A percentile compares a stretch with the other conserved stretches of the same genome.
phyloP scores from a whole-genome alignment of 192 early-diverging fungal genomes.

The Backusella luteola region DNA sequence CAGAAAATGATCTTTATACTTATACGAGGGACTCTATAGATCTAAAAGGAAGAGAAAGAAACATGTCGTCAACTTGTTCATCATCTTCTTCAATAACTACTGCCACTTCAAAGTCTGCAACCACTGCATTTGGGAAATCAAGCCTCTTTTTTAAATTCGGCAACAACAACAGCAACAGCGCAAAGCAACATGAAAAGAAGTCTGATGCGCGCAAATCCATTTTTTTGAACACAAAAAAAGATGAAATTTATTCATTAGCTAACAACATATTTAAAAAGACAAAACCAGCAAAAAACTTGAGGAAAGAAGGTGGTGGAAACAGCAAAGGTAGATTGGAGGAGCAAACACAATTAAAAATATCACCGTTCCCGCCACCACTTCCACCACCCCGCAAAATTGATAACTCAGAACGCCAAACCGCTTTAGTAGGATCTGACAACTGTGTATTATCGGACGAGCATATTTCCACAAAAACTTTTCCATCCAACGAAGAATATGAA shows the following conservation, averaged over 20 bases:
- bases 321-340: neutral
- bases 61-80: neutral
- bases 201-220: neutral
- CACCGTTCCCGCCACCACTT: neutral
- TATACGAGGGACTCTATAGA: neutral
- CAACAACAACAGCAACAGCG: neutral
- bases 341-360: neutral
- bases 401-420: neutral
- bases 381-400: neutral
- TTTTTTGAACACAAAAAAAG: slow-evolving; percentile 4
- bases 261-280: neutral
- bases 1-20: neutral
- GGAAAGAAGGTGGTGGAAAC: neutral
- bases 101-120: neutral
- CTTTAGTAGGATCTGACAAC: neutral
- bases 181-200: neutral
- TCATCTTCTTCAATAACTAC: neutral
- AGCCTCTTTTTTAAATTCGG: neutral
- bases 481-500: neutral
- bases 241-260: neutral
- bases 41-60: neutral
- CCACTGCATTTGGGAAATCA: neutral
- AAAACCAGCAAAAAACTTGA: neutral
- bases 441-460: neutral
- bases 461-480: neutral